These are phyloP conservation scores for Actinomortierella ambigua DNA, from an alignment of 371 early-diverging fungal species.

Conservation along the genomic window DNA sequence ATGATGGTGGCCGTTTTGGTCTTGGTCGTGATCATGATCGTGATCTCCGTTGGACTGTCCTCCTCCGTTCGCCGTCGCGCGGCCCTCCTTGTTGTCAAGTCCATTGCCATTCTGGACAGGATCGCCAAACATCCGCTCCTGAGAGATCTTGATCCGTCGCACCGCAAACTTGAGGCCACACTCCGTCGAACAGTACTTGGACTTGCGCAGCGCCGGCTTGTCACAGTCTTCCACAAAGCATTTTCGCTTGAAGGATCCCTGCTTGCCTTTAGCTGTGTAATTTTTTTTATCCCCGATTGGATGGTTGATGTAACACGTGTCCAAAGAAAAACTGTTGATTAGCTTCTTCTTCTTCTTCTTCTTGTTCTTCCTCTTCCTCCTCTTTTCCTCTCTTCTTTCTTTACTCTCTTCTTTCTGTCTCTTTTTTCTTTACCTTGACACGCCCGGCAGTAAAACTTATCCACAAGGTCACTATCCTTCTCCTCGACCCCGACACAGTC, in stretches of 20 bases:
- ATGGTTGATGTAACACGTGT: no score
- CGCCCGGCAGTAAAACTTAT: slow-evolving; percentile 59
- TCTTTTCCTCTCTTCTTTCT: no score
- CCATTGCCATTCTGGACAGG: no score
- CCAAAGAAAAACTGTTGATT: no score
- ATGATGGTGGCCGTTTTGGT: no score
- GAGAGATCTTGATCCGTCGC: slow-evolving; percentile 29
- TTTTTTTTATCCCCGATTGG: no score
- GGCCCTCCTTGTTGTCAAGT: no score
- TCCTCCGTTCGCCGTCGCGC: slow-evolving; percentile 5
- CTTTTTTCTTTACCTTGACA: slow-evolving; percentile 54
- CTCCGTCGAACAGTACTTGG: slow-evolving; percentile 48
- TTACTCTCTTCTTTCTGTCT: no score
- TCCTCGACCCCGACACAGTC: slow-evolving; percentile 67
- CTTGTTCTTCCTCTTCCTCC: no score
- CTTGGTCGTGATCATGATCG: not conserved
- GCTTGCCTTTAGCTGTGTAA: slow-evolving; percentile 51
- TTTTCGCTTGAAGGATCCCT: slow-evolving; percentile 54
- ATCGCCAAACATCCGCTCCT: slow-evolving; percentile 30
- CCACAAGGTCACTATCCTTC: slow-evolving; percentile 60
- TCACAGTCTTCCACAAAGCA: slow-evolving; percentile 53
- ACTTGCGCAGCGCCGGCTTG: slow-evolving; percentile 27
- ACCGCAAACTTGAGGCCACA: slow-evolving; percentile 47
- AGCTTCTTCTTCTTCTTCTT: no score
- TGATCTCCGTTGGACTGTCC: not conserved